phyloP scores from a whole-genome alignment of 345 rosid genomes.

The Orychophragmus violaceus region DNA sequence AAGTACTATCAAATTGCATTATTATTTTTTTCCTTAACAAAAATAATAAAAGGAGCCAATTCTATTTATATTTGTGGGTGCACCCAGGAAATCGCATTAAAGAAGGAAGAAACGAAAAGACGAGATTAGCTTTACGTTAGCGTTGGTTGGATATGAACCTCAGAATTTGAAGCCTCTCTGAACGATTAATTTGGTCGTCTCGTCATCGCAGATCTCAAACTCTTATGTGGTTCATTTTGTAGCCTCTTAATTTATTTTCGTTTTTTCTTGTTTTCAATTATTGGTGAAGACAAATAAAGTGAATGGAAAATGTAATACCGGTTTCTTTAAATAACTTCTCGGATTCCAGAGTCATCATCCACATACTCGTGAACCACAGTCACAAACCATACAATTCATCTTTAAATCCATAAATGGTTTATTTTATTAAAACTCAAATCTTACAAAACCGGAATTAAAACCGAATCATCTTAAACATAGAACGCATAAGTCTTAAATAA shows the following conservation, averaged over 20 bases:
- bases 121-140: slow-evolving; percentile 22
- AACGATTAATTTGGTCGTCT: slow-evolving; percentile 32
- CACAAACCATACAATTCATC: no score
- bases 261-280: background rate
- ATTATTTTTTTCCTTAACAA: background rate
- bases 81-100: slow-evolving; percentile 15
- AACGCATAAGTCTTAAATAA: no score
- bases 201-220: slow-evolving; percentile 20
- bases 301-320: no score
- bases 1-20: background rate
- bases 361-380: no score
- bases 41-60: background rate
- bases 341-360: no score
- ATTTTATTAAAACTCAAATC: no score
- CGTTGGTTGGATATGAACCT: slow-evolving; percentile 56
- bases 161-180: slow-evolving; percentile 24
- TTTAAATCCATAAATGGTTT: no score
- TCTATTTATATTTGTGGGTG: background rate
- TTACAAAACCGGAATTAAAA: no score
- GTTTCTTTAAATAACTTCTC: no score
- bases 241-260: slow-evolving; percentile 33
- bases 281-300: slow-evolving; percentile 22
- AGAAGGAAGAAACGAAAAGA: slow-evolving; percentile 19
- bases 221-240: slow-evolving; percentile 46
- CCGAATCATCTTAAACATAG: no score